Percentiles rank a stretch among this genome's conserved stretches.
phyloP scores from a whole-genome alignment of 1,139 yeast species.

The Geotrichum candidum region DNA sequence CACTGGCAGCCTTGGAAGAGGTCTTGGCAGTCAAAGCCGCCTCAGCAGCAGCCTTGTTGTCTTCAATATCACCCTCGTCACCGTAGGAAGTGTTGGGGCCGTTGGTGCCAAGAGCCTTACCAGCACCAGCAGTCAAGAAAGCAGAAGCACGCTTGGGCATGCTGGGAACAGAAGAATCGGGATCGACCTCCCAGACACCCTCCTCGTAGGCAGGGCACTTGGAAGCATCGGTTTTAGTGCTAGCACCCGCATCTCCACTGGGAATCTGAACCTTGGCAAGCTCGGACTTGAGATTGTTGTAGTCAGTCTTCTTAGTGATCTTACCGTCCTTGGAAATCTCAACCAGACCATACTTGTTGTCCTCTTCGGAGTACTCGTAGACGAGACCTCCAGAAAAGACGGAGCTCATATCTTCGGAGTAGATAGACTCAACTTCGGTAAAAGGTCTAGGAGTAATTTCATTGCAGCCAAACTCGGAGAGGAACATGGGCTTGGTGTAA shows the following conservation, averaged over 20 bases:
- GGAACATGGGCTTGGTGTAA: slow-evolving; percentile 69
- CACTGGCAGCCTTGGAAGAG: slow-evolving; percentile 19
- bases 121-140: slow-evolving; percentile 69
- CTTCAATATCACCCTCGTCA: slow-evolving; percentile 23
- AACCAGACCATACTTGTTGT: slow-evolving; percentile 87
- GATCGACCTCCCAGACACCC: slow-evolving; percentile 48
- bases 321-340: slow-evolving; percentile 33
- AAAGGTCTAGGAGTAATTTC: slow-evolving; percentile 58
- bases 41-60: slow-evolving; percentile 26
- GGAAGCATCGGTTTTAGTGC: slow-evolving; percentile 44
- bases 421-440: slow-evolving; percentile 57
- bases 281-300: slow-evolving; percentile 47
- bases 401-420: slow-evolving; percentile 51
- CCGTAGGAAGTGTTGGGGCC: slow-evolving; percentile 59
- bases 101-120: slow-evolving; percentile 70
- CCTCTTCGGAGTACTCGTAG: slow-evolving; percentile 85
- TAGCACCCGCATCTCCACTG: slow-evolving; percentile 67
- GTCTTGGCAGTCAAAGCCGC: slow-evolving; percentile 17
- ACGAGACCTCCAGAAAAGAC: slow-evolving; percentile 92
- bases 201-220: slow-evolving; percentile 57
- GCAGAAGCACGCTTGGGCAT: slow-evolving; percentile 75
- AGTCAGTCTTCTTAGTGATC: slow-evolving; percentile 49
- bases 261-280: slow-evolving; percentile 53
- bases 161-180: slow-evolving; percentile 55
- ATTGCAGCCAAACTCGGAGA: slow-evolving; percentile 94